Evolutionary conservation across 495 filamentous ascomycete genomes (phyloP).

Genomic region (Aspergillus panamensis): DNA sequence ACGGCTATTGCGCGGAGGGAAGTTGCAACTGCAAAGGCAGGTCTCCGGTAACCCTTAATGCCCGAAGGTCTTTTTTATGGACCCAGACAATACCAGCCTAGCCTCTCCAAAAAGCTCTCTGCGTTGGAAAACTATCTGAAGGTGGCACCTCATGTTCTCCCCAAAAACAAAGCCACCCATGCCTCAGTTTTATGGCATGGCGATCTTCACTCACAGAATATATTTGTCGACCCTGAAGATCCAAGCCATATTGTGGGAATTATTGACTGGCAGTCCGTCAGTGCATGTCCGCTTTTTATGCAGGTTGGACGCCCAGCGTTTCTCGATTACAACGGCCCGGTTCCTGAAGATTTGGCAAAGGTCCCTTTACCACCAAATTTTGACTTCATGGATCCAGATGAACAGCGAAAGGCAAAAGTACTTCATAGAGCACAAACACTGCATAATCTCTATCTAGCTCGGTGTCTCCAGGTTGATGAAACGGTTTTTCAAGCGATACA

Average conservation of each 20-base stretch:
- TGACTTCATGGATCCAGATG: conserved; percentile 21
- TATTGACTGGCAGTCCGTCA: conserved; percentile 29
- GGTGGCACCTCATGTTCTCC: conserved; percentile 22
- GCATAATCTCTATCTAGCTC: conserved; percentile 27
- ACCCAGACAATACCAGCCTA: conserved; percentile 28
- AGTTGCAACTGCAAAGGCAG: conserved; percentile 22
- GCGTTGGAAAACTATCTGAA: conserved; percentile 24
- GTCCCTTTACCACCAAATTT: conserved; percentile 22
- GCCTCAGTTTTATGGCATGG: no score
- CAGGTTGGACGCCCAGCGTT: conserved; percentile 25
- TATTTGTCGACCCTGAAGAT: conserved; percentile 27
- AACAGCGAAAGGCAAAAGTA: conserved; percentile 25
- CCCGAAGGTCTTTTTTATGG: conserved; percentile 26
- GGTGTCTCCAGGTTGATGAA: conserved; percentile 23
- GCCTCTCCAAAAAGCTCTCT: conserved; percentile 23
- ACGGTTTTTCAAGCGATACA: conserved; percentile 25
- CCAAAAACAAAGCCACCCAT: conserved; percentile 17
- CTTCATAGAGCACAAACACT: conserved; percentile 25
- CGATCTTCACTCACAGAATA: conserved; percentile 28
- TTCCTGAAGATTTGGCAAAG: conserved; percentile 21
- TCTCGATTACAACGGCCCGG: conserved; percentile 26
- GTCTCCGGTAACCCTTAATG: conserved; percentile 24
- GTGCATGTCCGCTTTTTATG: conserved; percentile 23
- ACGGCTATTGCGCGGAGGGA: conserved; percentile 20
- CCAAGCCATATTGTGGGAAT: conserved; percentile 24